Conservation (phyloP, 148 eudicot genomes). For the Persicaria tinctoria region DNA sequence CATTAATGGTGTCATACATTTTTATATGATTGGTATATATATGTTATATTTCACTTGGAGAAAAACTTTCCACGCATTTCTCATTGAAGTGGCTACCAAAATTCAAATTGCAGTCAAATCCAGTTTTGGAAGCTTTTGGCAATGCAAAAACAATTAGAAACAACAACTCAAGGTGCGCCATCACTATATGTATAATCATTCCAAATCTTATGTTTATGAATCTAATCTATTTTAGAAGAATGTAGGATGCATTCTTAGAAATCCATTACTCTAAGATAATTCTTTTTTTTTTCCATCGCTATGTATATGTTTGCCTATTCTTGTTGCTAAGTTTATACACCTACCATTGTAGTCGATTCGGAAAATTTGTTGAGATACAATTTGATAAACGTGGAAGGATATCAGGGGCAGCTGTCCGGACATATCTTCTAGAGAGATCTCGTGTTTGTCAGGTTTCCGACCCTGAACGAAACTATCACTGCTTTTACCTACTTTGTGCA, state of each 20-base stretch:
- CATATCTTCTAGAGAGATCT: constrained; percentile 93
- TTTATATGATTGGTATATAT: no score
- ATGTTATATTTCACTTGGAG: no score
- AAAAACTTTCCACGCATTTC: not conserved
- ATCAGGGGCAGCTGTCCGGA: constrained; percentile 94
- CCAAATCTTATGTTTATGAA: constrained; percentile 65
- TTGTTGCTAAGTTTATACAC: not conserved
- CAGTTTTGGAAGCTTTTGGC: constrained; percentile 91
- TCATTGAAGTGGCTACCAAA: not conserved
- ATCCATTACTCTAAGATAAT: not conserved
- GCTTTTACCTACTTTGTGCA: constrained; percentile 88
- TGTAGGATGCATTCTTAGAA: not conserved
- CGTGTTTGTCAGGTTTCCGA: constrained; percentile 89
- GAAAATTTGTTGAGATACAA: constrained; percentile 89
- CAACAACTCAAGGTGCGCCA: constrained; percentile 73
- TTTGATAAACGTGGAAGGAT: constrained; percentile 82
- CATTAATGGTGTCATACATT: no score
- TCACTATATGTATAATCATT: constrained; percentile 48
- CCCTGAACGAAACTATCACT: constrained; percentile 89
- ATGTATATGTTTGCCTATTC: not conserved
- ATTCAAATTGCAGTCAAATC: constrained; percentile 64
- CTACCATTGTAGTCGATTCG: constrained; percentile 62
- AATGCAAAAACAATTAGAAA: constrained; percentile 91
- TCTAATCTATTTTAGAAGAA: constrained; percentile 11
- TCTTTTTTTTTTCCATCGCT: not conserved